phyloP scores from a whole-genome alignment of 441 rosid species.

The Metrosideros polymorpha region DNA sequence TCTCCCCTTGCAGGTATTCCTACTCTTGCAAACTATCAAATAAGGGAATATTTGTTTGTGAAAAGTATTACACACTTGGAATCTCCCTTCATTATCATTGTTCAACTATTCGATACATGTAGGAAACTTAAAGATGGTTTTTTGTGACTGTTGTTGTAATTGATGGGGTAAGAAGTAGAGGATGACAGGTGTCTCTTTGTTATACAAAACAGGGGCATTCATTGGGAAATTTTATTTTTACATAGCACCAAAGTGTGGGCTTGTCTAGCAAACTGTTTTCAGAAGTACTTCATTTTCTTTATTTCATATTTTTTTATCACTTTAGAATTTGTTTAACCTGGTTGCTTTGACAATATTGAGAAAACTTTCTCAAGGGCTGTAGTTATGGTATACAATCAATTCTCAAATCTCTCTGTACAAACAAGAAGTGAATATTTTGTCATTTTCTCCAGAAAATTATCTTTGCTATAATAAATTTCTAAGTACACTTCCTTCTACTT shows the following conservation, averaged over 20 bases:
- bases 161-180: not conserved
- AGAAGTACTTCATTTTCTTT: not conserved
- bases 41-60: too few species aligned
- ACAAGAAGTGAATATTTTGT: not conserved
- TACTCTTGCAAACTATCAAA: too few species aligned
- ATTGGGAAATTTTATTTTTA: not conserved
- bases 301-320: not conserved
- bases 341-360: not conserved
- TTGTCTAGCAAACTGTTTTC: not conserved
- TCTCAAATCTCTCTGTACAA: not conserved
- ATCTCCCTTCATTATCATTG: not conserved
- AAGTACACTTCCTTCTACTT: not conserved
- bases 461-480: not conserved
- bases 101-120: not conserved
- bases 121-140: not conserved
- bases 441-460: not conserved
- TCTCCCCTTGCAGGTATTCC: constrained; percentile 81
- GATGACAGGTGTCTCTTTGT: not conserved
- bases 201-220: not conserved
- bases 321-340: not conserved
- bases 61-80: not conserved
- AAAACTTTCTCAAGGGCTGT: not conserved
- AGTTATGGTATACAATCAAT: not conserved
- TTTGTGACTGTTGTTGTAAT: not conserved
- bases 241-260: not conserved